Base-by-base conservation (phyloP, 208 protist genomes). In the Naegleria lovaniensis region DNA sequence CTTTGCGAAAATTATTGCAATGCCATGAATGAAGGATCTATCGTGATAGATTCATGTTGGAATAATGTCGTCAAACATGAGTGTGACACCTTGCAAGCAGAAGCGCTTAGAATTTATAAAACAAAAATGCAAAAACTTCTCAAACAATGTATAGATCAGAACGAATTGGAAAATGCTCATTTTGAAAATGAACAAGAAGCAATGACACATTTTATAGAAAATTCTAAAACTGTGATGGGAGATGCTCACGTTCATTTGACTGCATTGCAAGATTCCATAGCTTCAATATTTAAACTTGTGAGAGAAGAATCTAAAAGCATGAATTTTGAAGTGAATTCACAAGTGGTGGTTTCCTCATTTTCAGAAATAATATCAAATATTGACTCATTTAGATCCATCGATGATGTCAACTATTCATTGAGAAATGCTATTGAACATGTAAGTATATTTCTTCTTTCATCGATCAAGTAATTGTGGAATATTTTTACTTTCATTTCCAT, bases 21-120 rank as follows among this genome's bases (percentile, higher is more conserved):
- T 33, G 88, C 92, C 9, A 90, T 93, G 51, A 93, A 93, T 88
- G 83, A 91, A 5, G 92, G 92, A 58, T 89, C 39, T 59, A 87
- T 93, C 40, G 90, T 92, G 15, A 90, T 88, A 36, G 92, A 92
- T 83, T 59, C 41, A 2, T 90, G 90, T 41, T 93, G 92, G 92
- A 51, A 89, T 33, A 85, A 58, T 40, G 91, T 93, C 38, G 51
- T 92, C 3, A 25, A 51, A 67, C n/a, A 58, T 7, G 91, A 93
- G 67, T 92, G 90, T 83, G 52, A 90, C n/a, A 59, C 67, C 83
- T 84, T 89, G 7, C 41, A 85, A 13, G 38, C 55, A 38, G 55
- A 55, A 38, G 38, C 92, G 1, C 6, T 76, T 36, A 3, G 38
- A 85, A n/a, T 86, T 33, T 90, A 90, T 25, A 90, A 84, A 55